Evolutionary conservation across 768 basidiomycete genomes (phyloP), one percentile per base, ranked within the genome.

Genomic region (Albatrellus ellisii): DNA sequence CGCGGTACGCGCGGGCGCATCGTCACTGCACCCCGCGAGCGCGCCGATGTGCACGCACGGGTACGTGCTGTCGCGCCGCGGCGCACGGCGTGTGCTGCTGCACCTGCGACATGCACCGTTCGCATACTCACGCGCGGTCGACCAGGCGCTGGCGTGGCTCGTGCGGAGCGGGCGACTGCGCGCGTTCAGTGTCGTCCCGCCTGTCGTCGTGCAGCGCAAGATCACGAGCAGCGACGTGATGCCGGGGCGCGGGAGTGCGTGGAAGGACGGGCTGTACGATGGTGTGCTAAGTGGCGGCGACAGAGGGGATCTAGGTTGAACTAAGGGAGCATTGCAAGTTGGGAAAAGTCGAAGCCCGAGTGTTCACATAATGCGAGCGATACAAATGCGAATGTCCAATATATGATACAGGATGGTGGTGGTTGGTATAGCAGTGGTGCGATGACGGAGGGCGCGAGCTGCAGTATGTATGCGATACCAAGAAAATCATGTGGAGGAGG

Each of bases 121-220:
- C 52, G 81, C 84, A 0, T 85, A 82, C 51, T 83, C 81, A 12
- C 73, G 84, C 6, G 77, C 82, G 0, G 68, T 86, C 40, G 85
- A 87, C 52, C 79, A 82, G 48, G 83, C 80, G 2, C 60, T 77
- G 14, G 65, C 74, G 4, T 82, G 79, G 79, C 66, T 87, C 11
- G 60, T 84, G 9, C 58, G 66, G 49, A 74, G 64, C 42, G 65
- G 67, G 6, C 63, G 73, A 33, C 48, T 86, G 33, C 69, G 65
- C 40, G 66, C 71, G 32, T 86, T 69, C 50, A 80, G 77, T 0
- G 55, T 85, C 14, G 75, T 82, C 0, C 80, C 80, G 0, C 79
- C 77, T 46, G 56, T 86, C 14, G 63, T 78, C 12, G 65, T 78
- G 1, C 85, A 87, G 55, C 65, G 71, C 42, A 86, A 84, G 58